Evolutionary conservation across 495 filamentous ascomycete species (phyloP).

Genomic region (Hyaloscypha variabilis): DNA sequence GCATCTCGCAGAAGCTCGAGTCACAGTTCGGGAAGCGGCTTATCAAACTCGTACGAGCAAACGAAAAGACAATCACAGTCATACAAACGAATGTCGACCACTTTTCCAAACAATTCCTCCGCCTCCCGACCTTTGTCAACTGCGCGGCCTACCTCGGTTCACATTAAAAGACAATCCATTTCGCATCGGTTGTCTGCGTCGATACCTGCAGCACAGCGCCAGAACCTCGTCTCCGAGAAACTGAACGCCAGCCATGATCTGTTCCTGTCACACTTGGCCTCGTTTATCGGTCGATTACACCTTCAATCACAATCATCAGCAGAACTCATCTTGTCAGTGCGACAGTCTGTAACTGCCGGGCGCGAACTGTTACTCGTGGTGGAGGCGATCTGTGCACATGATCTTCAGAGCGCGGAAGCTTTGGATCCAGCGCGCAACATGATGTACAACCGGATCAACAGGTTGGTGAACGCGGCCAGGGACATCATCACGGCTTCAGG

Average conservation of each 20-base stretch:
- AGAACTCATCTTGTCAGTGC: constrained; percentile 70
- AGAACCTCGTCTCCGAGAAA: constrained; percentile 58
- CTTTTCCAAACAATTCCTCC: constrained; percentile 23
- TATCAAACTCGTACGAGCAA: constrained; percentile 30
- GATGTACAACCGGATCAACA: constrained; percentile 79
- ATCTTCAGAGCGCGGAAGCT: constrained; percentile 61
- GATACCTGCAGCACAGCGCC: constrained; percentile 38
- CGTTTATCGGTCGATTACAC: constrained; percentile 88
- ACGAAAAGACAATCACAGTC: constrained; percentile 30
- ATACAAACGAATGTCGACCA: constrained; percentile 29
- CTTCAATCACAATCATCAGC: constrained; percentile 86
- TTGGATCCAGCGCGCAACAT: constrained; percentile 71
- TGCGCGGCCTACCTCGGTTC: constrained; percentile 21
- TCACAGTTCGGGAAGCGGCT: constrained; percentile 28
- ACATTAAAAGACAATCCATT: constrained; percentile 47
- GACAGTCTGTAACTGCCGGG: constrained; percentile 81
- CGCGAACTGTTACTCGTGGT: constrained; percentile 75
- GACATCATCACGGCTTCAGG: constrained; percentile 70
- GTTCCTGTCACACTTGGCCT: constrained; percentile 85
- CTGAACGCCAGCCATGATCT: constrained; percentile 78
- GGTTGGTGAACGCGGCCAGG: constrained; percentile 77
- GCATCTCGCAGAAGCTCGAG: constrained; percentile 32
- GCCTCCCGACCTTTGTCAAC: constrained; percentile 25
- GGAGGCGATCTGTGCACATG: constrained; percentile 82
- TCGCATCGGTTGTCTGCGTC: constrained; percentile 55